phyloP scores from a whole-genome alignment of 768 basidiomycete species.

The Lentinula edodes region DNA sequence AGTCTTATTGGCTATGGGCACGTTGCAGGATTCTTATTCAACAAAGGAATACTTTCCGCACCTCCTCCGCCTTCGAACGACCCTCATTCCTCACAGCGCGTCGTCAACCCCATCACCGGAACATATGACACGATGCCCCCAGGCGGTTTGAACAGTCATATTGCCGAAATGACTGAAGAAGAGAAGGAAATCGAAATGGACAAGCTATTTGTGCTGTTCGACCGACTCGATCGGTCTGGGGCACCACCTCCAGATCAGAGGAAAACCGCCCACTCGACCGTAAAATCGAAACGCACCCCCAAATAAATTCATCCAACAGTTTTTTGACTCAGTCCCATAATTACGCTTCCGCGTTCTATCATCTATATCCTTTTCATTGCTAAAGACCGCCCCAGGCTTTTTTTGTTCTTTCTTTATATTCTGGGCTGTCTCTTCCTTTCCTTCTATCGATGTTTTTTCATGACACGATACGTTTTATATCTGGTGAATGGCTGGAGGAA shows the following conservation, averaged over 20 bases:
- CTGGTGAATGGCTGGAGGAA: background rate
- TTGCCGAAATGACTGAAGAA: conserved; percentile 79
- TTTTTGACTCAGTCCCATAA: too few species aligned
- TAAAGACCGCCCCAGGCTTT: background rate
- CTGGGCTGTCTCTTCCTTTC: background rate
- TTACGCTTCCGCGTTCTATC: background rate
- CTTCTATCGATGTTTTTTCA: background rate
- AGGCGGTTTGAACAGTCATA: conserved; percentile 26
- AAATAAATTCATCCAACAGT: background rate
- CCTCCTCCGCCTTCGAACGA: conserved; percentile 38
- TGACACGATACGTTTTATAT: background rate
- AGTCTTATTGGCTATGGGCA: conserved; percentile 24
- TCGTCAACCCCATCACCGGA: conserved; percentile 88
- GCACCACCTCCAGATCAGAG: conserved; percentile 59
- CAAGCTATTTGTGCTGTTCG: conserved; percentile 86
- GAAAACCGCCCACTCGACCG: background rate
- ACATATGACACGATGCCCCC: conserved; percentile 31
- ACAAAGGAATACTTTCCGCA: conserved; percentile 74
- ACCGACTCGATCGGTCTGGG: conserved; percentile 77
- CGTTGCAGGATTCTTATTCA: conserved; percentile 72
- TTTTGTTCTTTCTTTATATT: too few species aligned
- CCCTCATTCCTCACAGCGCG: conserved; percentile 10
- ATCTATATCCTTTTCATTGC: background rate
- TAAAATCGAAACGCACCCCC: background rate
- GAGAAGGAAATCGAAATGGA: conserved; percentile 95